These are phyloP conservation scores for Talaromyces sp. DNA, from an alignment of 2,329 filamentous ascomycete genomes.

Conservation along the genomic window DNA sequence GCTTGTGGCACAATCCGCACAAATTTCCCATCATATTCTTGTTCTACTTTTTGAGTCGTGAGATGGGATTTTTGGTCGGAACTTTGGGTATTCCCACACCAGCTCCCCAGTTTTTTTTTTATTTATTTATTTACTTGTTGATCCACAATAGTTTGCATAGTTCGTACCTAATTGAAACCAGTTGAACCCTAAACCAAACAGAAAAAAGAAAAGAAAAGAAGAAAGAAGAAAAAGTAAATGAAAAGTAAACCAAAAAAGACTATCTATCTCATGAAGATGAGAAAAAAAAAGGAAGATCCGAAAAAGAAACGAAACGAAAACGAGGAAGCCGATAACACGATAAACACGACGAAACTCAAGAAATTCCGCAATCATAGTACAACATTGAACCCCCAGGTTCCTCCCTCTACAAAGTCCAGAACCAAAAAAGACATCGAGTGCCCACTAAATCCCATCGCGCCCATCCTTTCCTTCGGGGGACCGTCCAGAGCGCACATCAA, in stretches of 20 bases:
- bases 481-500: slow-evolving; percentile 10
- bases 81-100: slow-evolving; percentile 4
- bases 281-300: neutral
- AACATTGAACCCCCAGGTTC: neutral
- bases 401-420: neutral
- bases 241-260: too few relatives aligned
- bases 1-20: slow-evolving; percentile 8
- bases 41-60: slow-evolving; percentile 1
- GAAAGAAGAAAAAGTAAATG: too few relatives aligned
- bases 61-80: neutral
- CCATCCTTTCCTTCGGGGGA: slow-evolving; percentile 13
- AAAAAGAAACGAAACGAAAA: neutral
- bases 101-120: neutral
- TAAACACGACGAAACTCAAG: neutral
- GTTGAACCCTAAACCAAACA: too few relatives aligned
- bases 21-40: neutral
- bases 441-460: slow-evolving; percentile 10
- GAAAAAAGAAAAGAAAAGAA: too few relatives aligned
- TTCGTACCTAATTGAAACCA: too few relatives aligned
- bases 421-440: neutral
- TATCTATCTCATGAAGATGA: too few relatives aligned
- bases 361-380: neutral
- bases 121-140: too few relatives aligned
- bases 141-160: neutral
- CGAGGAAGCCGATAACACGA: neutral